A percentile compares a stretch with the other conserved stretches of the same genome.
Conservation (phyloP, 1,139 yeast genomes). For the Casaregolazyma suthepensis region DNA sequence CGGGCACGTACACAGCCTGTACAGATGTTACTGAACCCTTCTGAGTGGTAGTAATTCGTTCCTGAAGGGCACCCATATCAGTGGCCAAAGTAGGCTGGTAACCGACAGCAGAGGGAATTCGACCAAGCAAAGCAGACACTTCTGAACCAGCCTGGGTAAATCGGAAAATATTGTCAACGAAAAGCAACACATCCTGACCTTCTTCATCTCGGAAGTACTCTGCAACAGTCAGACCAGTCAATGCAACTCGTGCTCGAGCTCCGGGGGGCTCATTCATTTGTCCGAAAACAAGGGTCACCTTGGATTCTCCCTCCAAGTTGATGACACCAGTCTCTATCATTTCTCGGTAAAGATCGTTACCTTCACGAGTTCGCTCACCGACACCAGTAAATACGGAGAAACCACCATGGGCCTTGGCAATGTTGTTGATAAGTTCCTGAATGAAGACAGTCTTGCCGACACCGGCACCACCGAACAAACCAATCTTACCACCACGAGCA, state of each 20-base stretch:
- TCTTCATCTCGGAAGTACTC: constrained; percentile 99
- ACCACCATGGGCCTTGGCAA: constrained; percentile 99
- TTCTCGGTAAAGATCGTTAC: constrained; percentile 99
- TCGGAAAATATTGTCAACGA: constrained; percentile 99
- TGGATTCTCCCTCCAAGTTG: constrained; percentile 98
- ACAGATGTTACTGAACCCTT: constrained; percentile 99
- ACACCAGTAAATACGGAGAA: constrained; percentile 99
- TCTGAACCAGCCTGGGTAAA: constrained; percentile 99
- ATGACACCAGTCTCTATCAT: constrained; percentile 99
- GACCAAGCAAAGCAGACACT: constrained; percentile 99
- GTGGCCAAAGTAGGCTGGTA: constrained; percentile 99
- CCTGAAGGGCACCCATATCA: constrained; percentile 99
- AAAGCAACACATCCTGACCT: constrained; percentile 99
- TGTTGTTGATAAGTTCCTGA: constrained; percentile 99
- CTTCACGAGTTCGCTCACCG: constrained; percentile 99
- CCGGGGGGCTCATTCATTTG: constrained; percentile 99
- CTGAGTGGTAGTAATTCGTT: constrained; percentile 98
- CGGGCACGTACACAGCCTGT: constrained; percentile 99
- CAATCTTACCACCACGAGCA: constrained; percentile 99
- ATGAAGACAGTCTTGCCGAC: constrained; percentile 99
- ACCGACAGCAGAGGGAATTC: constrained; percentile 99
- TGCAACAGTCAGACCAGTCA: constrained; percentile 99
- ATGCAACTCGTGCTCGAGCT: constrained; percentile 99
- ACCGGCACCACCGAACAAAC: constrained; percentile 99
- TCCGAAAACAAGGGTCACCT: constrained; percentile 99